Conservation (phyloP, 2,329 filamentous ascomycete species). For the Colletotrichum eremochloae region DNA sequence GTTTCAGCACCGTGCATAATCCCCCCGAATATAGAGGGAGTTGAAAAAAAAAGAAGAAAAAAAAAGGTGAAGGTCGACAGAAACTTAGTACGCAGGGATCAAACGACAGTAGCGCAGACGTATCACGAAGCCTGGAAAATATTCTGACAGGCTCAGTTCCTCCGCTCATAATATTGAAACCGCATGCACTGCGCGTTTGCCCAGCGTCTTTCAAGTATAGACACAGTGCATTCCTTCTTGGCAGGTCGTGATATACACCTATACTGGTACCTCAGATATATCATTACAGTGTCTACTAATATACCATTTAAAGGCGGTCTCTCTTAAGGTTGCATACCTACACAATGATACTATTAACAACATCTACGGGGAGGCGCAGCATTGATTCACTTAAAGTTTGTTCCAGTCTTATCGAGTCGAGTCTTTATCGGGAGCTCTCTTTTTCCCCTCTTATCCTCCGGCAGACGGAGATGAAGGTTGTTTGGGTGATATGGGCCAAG, state of each 20-base stretch:
- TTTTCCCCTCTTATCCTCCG: not conserved
- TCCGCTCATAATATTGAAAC: not conserved
- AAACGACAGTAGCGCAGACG: not conserved
- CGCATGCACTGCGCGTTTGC: not conserved
- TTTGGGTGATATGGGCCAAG: conserved; percentile 28
- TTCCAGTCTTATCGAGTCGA: not conserved
- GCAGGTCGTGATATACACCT: not conserved
- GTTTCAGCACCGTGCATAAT: conserved; percentile 8
- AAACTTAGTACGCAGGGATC: not conserved
- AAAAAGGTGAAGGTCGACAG: not conserved
- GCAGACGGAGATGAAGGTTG: conserved; percentile 32
- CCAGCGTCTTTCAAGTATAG: not conserved
- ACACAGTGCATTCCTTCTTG: conserved; percentile 23
- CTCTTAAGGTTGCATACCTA: no score
- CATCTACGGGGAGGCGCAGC: not conserved
- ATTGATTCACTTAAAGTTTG: conserved; percentile 18
- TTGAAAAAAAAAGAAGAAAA: not conserved
- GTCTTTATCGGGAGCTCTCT: not conserved
- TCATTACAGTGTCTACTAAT: no score
- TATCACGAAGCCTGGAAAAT: not conserved
- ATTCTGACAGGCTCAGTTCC: not conserved
- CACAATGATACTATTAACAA: not conserved
- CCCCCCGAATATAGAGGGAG: not conserved
- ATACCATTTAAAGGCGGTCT: no score
- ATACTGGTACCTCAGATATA: no score